phyloP scores from a whole-genome alignment of 208 protist genomes.

The Wallacemonas rigidus region DNA sequence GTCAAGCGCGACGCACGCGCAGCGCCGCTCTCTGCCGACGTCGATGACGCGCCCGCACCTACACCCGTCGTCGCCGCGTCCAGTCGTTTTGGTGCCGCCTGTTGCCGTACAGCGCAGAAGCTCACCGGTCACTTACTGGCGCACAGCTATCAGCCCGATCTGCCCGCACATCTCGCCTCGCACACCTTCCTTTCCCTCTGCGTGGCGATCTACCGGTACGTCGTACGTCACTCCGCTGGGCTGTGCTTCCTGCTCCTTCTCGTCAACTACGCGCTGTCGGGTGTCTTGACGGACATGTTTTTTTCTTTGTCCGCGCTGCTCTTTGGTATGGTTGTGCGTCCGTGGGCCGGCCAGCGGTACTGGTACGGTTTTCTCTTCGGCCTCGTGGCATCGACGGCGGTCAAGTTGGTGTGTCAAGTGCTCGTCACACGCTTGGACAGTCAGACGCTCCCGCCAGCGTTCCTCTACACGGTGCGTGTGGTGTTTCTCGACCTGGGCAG shows the following conservation, averaged over 20 bases:
- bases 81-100: neutral
- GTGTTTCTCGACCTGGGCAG: slow-evolving; percentile 15
- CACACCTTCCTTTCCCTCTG: slow-evolving; percentile 4
- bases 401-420: slow-evolving; percentile 36
- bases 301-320: slow-evolving; percentile 34
- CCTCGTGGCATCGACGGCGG: slow-evolving; percentile 27
- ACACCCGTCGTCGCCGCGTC: too few relatives aligned
- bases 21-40: too few relatives aligned
- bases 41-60: too few relatives aligned
- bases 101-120: neutral
- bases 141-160: slow-evolving; percentile 7
- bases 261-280: slow-evolving; percentile 45
- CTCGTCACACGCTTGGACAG: slow-evolving; percentile 17
- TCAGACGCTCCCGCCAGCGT: neutral
- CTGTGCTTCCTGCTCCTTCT: slow-evolving; percentile 38
- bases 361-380: slow-evolving; percentile 25
- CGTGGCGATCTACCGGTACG: slow-evolving; percentile 16
- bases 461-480: slow-evolving; percentile 1
- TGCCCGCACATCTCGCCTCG: neutral
- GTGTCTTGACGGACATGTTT: slow-evolving; percentile 38
- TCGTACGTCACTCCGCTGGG: slow-evolving; percentile 27
- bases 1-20: too few relatives aligned
- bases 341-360: slow-evolving; percentile 39
- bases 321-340: slow-evolving; percentile 38
- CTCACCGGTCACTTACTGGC: neutral